Base-by-base conservation (phyloP, 441 rosid genomes). In the Mallotus japonicus region DNA sequence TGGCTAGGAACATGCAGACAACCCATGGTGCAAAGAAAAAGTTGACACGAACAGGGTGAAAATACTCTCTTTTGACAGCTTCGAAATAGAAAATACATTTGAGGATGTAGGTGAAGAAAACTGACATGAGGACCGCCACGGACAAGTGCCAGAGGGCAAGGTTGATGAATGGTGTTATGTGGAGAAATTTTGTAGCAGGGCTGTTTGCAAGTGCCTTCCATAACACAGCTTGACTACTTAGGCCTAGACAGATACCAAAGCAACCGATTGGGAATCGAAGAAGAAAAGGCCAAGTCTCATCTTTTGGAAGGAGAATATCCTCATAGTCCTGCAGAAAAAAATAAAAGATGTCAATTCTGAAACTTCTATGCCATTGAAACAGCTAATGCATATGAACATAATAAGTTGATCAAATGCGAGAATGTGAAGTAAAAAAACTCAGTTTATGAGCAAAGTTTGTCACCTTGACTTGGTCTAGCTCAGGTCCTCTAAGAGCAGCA, bases 1-100 rank as follows among this genome's bases (percentile, higher is more conserved):
- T 82, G 82, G 93, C 92, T 66, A 94, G 78, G 84, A 94, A 89
- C 94, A 90, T 92, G 78, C 96, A 89, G 69, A 86, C 99, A 50
- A 94, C 94, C 97, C 99, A 94, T 0, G 94, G 99, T 58, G 98
- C 97, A 10, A 92, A 94, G 82, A 92, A 94, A 88, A 90, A 90
- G 74, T 89, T 90, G 81, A 94, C 86, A n/a, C 97, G 83, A 44
- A 94, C 85, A 0, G 92, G 97, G 74, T 92, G 99, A 76, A 85
- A 90, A 69, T 90, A 92, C 78, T 94, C 99, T 82, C 99, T 81
- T 80, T 81, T 86, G 15, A 92, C 88, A 24, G 97, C 97, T 81
- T 90, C 97, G 40, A 94, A 94, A 85, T 94, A 90, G 89, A 83
- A 85, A 68, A 89, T 85, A 82, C 95, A 87, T 81, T 90, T 94